These are phyloP conservation scores for Halophytophthora batemanensis DNA, from an alignment of 352 stramenopile species.

Conservation along the genomic window DNA sequence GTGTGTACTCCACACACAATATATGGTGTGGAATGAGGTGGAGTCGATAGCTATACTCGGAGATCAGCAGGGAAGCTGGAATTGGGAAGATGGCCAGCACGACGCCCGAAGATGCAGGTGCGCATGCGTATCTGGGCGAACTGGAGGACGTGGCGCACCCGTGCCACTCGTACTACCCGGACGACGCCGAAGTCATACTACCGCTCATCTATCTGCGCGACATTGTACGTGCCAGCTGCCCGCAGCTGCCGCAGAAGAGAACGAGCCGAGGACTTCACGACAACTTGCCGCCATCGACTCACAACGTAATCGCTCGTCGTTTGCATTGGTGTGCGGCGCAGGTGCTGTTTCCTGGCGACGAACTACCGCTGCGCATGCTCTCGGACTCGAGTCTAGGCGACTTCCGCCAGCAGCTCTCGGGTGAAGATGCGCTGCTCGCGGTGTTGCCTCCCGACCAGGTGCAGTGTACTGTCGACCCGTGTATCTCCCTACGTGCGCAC, in stretches of 20 bases:
- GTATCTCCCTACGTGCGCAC: background rate
- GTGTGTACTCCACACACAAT: too few relatives aligned
- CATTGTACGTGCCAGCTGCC: constrained; percentile 42
- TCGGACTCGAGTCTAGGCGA: constrained; percentile 47
- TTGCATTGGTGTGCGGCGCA: constrained; percentile 15
- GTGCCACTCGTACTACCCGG: constrained; percentile 42
- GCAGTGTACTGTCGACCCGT: background rate
- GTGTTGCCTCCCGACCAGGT: constrained; percentile 58
- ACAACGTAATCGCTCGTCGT: too few relatives aligned
- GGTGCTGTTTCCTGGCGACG: constrained; percentile 82
- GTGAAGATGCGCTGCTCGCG: constrained; percentile 49
- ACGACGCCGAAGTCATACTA: constrained; percentile 49
- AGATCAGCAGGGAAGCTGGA: too few relatives aligned
- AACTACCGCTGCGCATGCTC: constrained; percentile 72
- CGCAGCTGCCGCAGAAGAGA: background rate
- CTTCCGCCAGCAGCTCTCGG: constrained; percentile 43
- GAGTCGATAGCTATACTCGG: too few relatives aligned
- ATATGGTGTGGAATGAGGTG: too few relatives aligned
- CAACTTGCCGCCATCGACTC: too few relatives aligned
- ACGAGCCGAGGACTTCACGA: background rate
- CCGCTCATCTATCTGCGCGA: constrained; percentile 73
- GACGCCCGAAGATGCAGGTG: constrained; percentile 1
- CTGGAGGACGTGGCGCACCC: constrained; percentile 59
- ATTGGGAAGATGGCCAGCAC: constrained; percentile 7
- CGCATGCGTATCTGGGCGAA: constrained; percentile 71